Evolutionary conservation across 306 rosid species (phyloP).

Genomic region (Quercus wislizeni): DNA sequence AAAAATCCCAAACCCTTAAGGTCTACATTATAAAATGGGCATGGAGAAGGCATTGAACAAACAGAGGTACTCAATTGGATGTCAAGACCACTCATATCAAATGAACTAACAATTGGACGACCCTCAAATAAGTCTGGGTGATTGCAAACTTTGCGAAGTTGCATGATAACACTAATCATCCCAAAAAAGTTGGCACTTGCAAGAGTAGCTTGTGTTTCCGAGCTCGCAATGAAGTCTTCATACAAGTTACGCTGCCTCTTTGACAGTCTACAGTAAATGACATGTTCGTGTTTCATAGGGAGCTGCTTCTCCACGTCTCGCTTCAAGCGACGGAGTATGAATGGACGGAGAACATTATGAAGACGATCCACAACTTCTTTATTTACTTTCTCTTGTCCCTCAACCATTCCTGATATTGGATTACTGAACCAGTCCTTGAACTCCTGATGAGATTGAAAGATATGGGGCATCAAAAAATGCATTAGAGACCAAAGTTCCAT

Average conservation of each 20-base stretch:
- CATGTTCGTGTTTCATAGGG: conserved; percentile 93
- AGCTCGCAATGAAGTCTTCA: conserved; percentile 94
- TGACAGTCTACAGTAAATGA: conserved; percentile 85
- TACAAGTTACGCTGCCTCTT: conserved; percentile 95
- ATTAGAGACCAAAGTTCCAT: conserved; percentile 99
- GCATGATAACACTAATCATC: conserved; percentile 96
- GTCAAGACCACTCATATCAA: conserved; percentile 78
- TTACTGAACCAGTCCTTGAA: conserved; percentile 98
- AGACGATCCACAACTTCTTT: conserved; percentile 99
- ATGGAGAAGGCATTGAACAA: conserved; percentile 63
- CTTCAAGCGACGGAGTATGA: conserved; percentile 89
- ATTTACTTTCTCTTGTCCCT: conserved; percentile 96
- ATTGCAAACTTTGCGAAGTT: conserved; percentile 97
- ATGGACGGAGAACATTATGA: conserved; percentile 97
- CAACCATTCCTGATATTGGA: conserved; percentile 99
- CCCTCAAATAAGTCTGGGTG: conserved; percentile 99
- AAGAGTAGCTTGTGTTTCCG: conserved; percentile 97
- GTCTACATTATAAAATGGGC: conserved; percentile 64
- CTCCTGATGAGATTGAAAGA: conserved; percentile 98
- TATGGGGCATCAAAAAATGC: conserved; percentile 99
- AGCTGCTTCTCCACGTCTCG: conserved; percentile 98
- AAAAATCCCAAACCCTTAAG: conserved; percentile 74
- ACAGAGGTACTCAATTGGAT: conserved; percentile 76
- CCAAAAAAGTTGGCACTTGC: conserved; percentile 93
- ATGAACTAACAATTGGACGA: conserved; percentile 96